These are phyloP conservation scores for Lactuca saligna DNA, from an alignment of 129 eudicot species.

Conservation along the genomic window DNA sequence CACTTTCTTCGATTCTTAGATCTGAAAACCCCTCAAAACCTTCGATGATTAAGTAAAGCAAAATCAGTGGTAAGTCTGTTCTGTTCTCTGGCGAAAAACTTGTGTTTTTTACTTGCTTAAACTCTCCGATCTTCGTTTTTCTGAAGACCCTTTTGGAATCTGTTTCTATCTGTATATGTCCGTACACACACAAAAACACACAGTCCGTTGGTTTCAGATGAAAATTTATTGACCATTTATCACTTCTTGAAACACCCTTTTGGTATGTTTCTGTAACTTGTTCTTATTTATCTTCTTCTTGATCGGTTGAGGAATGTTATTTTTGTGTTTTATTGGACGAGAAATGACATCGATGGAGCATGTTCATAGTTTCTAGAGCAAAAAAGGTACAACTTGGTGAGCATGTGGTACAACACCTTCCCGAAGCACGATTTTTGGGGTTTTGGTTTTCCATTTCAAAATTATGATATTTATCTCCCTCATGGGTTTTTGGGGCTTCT, in stretches of 20 bases:
- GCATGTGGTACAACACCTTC: conserved; percentile 30
- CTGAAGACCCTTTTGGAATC: conserved; percentile 24
- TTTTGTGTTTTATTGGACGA: conserved; percentile 25
- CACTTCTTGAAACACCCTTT: conserved; percentile 25
- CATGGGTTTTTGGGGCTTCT: conserved; percentile 19
- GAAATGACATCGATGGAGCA: conserved; percentile 36
- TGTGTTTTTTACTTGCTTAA: conserved; percentile 16
- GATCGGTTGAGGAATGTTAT: conserved; percentile 40
- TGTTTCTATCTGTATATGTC: conserved; percentile 13
- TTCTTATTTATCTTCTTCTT: conserved; percentile 10
- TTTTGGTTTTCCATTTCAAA: neutral
- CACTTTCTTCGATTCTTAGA: conserved; percentile 40
- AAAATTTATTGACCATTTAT: conserved; percentile 13
- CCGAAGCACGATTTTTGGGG: conserved; percentile 9
- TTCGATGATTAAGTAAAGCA: conserved; percentile 23
- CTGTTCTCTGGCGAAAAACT: conserved; percentile 15
- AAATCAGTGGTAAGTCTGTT: conserved; percentile 34
- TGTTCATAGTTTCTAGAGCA: conserved; percentile 18
- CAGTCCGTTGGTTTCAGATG: conserved; percentile 6
- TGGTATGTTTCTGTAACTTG: conserved; percentile 21
- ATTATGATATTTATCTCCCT: neutral
- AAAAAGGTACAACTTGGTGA: conserved; percentile 25
- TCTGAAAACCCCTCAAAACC: conserved; percentile 38
- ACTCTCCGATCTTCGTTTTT: conserved; percentile 38
- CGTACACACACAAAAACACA: conserved; percentile 16